Evolutionary conservation across 2,329 filamentous ascomycete genomes (phyloP).

Genomic region (Ophiognomonia clavigignenti-juglandacearum): DNA sequence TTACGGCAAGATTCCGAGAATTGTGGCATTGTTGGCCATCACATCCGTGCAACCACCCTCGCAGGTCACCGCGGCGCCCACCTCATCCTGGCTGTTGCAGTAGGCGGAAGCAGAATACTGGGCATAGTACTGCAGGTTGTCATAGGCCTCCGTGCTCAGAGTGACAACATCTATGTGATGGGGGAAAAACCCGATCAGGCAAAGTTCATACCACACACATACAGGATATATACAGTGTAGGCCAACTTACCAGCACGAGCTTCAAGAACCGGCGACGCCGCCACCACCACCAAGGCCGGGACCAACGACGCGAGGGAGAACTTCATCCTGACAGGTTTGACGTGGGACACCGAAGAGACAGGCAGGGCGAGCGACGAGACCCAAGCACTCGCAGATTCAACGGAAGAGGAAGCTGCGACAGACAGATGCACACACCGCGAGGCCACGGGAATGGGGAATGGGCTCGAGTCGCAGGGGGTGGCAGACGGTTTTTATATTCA

Average conservation of each 20-base stretch:
- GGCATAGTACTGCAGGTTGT: constrained; percentile 41
- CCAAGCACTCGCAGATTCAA: background rate
- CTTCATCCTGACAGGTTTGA: no score
- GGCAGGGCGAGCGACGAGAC: background rate
- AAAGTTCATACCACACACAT: background rate
- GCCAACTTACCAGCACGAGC: constrained; percentile 10
- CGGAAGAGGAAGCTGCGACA: background rate
- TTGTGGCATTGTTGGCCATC: constrained; percentile 35
- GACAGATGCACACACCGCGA: constrained; percentile 8
- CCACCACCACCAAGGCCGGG: constrained; percentile 8
- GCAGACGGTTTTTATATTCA: constrained; percentile 3
- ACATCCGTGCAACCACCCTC: constrained; percentile 39
- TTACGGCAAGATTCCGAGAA: constrained; percentile 39
- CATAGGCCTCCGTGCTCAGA: constrained; percentile 29
- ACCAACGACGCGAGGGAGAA: constrained; percentile 3
- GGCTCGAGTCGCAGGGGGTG: background rate
- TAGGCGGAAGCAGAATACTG: constrained; percentile 49
- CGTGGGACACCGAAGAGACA: no score
- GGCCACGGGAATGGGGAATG: background rate
- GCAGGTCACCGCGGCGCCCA: constrained; percentile 40
- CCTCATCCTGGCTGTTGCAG: constrained; percentile 42
- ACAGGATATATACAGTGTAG: background rate
- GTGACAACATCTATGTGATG: constrained; percentile 12
- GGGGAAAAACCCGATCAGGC: constrained; percentile 6
- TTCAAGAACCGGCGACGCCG: constrained; percentile 6